A percentile compares a stretch with the other conserved stretches of the same genome.
Evolutionary conservation across 208 protist species (phyloP).

Genomic region (Herpetomonas muscarum): DNA sequence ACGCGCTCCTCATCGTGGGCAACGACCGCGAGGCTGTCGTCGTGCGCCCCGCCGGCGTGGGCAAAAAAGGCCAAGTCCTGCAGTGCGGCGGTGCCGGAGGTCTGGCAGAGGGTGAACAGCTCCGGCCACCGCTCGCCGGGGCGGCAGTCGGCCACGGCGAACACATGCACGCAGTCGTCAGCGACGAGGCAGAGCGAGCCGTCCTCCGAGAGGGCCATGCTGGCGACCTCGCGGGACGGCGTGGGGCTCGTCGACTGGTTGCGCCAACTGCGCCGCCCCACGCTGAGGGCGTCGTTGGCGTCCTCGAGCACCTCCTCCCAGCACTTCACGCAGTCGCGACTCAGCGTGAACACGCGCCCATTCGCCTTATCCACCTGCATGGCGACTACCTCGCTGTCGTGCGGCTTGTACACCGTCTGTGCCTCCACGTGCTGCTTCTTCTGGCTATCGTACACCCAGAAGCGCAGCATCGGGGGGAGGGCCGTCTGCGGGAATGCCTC

Average conservation of each 20-base stretch:
- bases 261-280: conserved; percentile 41
- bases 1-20: conserved; percentile 34
- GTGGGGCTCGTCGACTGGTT: conserved; percentile 70
- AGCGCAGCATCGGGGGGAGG: conserved; percentile 67
- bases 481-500: conserved; percentile 57
- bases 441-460: conserved; percentile 67
- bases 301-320: conserved; percentile 62
- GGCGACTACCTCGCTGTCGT: conserved; percentile 51
- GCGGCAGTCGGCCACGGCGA: conserved; percentile 31
- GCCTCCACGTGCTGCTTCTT: conserved; percentile 60
- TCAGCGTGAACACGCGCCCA: conserved; percentile 72
- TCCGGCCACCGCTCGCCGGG: conserved; percentile 57
- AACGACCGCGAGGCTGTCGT: conserved; percentile 22
- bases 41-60: conserved; percentile 2
- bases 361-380: conserved; percentile 54
- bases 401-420: conserved; percentile 75
- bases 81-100: conserved; percentile 36
- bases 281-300: conserved; percentile 36
- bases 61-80: conserved; percentile 32
- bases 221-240: conserved; percentile 37
- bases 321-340: conserved; percentile 65
- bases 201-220: conserved; percentile 60
- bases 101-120: conserved; percentile 53
- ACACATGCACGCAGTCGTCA: conserved; percentile 78
- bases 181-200: conserved; percentile 72